phyloP scores from a whole-genome alignment of 495 filamentous ascomycete genomes.

The Bathelium albidoporum region DNA sequence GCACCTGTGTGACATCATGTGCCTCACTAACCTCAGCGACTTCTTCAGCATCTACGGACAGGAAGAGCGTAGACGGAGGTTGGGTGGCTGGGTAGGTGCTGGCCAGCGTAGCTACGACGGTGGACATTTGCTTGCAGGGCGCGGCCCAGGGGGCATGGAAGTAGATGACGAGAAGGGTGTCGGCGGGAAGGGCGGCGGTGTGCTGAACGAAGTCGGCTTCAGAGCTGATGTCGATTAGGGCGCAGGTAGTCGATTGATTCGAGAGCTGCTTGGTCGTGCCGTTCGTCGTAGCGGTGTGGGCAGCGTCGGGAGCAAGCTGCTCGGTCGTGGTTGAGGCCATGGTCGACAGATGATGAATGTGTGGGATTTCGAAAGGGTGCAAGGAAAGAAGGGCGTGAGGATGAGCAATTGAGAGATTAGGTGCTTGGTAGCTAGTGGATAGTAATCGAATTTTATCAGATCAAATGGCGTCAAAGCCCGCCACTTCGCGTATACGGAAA shows the following conservation, averaged over 20 bases:
- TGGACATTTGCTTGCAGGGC: constrained; percentile 85
- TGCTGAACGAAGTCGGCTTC: constrained; percentile 57
- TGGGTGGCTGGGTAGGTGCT: constrained; percentile 60
- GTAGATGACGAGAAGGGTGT: constrained; percentile 69
- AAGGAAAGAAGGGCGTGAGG: not conserved
- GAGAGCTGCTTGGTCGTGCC: not conserved
- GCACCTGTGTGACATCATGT: constrained; percentile 89
- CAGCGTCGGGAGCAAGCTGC: not conserved
- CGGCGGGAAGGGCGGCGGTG: constrained; percentile 50
- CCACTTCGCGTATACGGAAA: not conserved
- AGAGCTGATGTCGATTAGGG: constrained; percentile 59
- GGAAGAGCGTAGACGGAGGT: constrained; percentile 63
- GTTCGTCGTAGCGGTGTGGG: not conserved
- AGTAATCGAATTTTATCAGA: constrained; percentile 3
- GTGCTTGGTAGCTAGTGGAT: not conserved
- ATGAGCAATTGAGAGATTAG: not conserved
- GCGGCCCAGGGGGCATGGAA: constrained; percentile 97
- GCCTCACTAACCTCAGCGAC: constrained; percentile 75
- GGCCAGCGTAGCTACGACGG: constrained; percentile 75
- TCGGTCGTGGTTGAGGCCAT: not conserved
- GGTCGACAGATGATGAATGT: not conserved
- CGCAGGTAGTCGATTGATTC: constrained; percentile 20
- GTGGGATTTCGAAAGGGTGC: not conserved
- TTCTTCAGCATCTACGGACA: constrained; percentile 81
- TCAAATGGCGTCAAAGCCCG: not conserved